Base-by-base conservation (phyloP, 2,329 filamentous ascomycete genomes). In the Penicillium janthinellum region DNA sequence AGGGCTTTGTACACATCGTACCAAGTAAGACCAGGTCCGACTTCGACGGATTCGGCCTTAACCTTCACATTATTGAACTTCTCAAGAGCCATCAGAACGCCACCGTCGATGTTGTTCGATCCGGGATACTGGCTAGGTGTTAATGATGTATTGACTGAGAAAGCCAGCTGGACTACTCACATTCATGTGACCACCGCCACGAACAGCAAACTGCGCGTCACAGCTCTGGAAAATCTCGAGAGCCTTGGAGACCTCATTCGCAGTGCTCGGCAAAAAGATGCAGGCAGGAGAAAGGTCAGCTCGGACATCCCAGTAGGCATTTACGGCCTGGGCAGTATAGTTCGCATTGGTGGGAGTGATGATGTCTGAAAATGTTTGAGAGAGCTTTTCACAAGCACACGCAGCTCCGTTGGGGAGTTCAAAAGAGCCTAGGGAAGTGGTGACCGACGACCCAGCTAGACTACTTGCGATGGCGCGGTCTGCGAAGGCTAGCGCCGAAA, bases 111-210 rank as follows among this genome's bases (percentile, higher is more conserved):
- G 47, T 72, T 75, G 56, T 71, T 70, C 1, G 71, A 63, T 28
- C 20, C 20, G 20, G 20, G 20, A 20, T 20, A 20, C 20, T 20
- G 20, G 20, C 20, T 20, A 20, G 20, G 20, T 20, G 20, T 20
- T 20, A 20, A 20, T 20, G 20, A 20, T 20, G 20, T 20, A 20
- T 20, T 20, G 20, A 20, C 20, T 20, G 20, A 20, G 20, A 20
- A 20, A 20, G 20, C 20, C 20, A 20, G 20, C 20, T 25, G 25
- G 25, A 25, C 25, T 28, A 58, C 65, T 57, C 53, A 64, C 67
- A 44, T 68, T 70, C 71, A 73, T 73, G 66, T 86, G 84, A 0
- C 84, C 84, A 22, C 84, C 84, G 0, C 81, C 81, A 64, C 84
- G 83, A 67, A 86, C 70, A 3, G 84, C 83, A 59, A 86, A 86